Base-by-base conservation (phyloP, 1,284 basidiomycete genomes). In the Tremellales sp. region DNA sequence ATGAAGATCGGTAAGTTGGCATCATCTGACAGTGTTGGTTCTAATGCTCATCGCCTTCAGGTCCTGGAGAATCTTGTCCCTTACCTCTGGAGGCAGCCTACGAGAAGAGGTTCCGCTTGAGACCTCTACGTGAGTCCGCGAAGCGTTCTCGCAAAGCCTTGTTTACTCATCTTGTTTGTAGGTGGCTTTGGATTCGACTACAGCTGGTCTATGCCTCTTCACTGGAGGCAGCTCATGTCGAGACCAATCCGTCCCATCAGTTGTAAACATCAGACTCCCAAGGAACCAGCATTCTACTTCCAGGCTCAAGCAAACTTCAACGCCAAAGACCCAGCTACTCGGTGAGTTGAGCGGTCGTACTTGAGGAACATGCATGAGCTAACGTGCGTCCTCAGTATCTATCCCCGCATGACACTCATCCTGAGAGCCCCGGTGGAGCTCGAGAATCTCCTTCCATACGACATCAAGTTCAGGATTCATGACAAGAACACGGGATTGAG, bases 381-480 rank as follows among this genome's bases (percentile, higher is more conserved):
- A 33, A 48, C 29, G 10, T 14, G 14, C n/a, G n/a, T n/a, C n/a
- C n/a, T 46, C 35, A 92, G 87, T 45, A 82, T 81, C 70, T 87
- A 87, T 58, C 94, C 94, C 0, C 85, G 84, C 65, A 81, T 97
- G 50, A 84, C 81, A 40, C 76, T 99, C 33, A 84, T 83, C 46
- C 79, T 99, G 44, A 84, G 92, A n/a, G 91, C 95, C 8, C 95
- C 95, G 0, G 80, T 98, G 29, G 95, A 99, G 66, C 76, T 99
- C 9, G 95, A 99, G 75, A 99, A 99, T 64, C 74, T 98, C 21
- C 75, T 99, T 36, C 97, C 97, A 1, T 97, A 87, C 74, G 92
- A 98, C 65, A 75, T 99, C 47, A 87, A 93, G 64, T 99, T 97
- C 74, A 82, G 91, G 19, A 86, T 98, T 44, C 97, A 93, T 61